These are phyloP conservation scores for Mucuna pruriens DNA, from an alignment of 306 rosid species.

Conservation along the genomic window DNA sequence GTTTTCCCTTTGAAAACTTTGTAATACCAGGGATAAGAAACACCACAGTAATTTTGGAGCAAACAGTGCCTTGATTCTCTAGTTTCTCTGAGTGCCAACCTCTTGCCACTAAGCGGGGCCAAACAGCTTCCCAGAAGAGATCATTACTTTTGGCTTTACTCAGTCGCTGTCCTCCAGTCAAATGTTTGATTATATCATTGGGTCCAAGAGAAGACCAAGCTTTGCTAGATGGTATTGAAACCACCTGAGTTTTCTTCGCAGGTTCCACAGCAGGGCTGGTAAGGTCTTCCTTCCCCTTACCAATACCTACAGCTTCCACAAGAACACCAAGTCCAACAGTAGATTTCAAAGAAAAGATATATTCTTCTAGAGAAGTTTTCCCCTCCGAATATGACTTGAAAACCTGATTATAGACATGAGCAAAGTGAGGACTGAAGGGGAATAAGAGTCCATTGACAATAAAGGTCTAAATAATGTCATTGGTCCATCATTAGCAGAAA, in stretches of 20 bases:
- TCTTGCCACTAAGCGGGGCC: constrained; percentile 87
- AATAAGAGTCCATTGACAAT: constrained; percentile 20
- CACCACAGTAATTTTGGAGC: constrained; percentile 57
- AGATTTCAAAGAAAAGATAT: constrained; percentile 65
- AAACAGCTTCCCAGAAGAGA: constrained; percentile 90
- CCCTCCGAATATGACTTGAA: constrained; percentile 71
- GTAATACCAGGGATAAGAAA: constrained; percentile 78
- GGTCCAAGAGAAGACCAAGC: constrained; percentile 69
- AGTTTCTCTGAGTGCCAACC: constrained; percentile 91
- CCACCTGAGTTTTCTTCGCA: constrained; percentile 49
- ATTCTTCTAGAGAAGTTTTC: constrained; percentile 66
- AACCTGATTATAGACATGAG: constrained; percentile 50
- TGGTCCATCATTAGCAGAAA: not conserved
- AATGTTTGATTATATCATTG: constrained; percentile 58
- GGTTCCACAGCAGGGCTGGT: constrained; percentile 60
- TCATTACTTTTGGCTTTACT: constrained; percentile 76
- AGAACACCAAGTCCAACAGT: constrained; percentile 61
- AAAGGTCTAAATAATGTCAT: constrained; percentile 19
- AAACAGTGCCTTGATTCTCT: constrained; percentile 56
- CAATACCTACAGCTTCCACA: constrained; percentile 76
- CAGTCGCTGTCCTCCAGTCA: constrained; percentile 71
- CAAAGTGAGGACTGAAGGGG: constrained; percentile 33
- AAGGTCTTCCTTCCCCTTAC: constrained; percentile 76
- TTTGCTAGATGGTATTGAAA: constrained; percentile 51
- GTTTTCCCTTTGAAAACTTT: constrained; percentile 72